Evolutionary conservation across 73 alveolate species (phyloP).

Genomic region (Symbiodinium pilosum): DNA sequence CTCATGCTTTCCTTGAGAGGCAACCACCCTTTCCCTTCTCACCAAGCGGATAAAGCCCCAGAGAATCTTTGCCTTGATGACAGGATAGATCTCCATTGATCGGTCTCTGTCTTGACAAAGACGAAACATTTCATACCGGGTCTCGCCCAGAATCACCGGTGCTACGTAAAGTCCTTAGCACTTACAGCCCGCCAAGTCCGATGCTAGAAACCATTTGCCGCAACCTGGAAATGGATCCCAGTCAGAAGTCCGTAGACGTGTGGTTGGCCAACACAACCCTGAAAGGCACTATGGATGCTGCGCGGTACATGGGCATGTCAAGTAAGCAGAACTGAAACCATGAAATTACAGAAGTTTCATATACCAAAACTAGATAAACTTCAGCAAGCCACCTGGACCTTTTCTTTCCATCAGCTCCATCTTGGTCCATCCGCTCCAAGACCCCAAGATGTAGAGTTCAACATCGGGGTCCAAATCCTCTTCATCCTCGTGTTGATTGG

Average conservation of each 20-base stretch:
- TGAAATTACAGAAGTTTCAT: neutral
- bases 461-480: neutral
- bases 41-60: neutral
- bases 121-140: conserved; percentile 79
- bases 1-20: neutral
- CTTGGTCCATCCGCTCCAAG: conserved; percentile 94
- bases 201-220: too few species aligned
- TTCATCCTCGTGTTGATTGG: neutral
- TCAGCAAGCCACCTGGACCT: neutral
- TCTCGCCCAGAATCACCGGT: conserved; percentile 67
- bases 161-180: conserved; percentile 41
- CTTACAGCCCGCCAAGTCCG: too few species aligned
- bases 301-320: too few species aligned
- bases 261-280: too few species aligned
- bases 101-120: conserved; percentile 30
- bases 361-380: too few species aligned
- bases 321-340: neutral
- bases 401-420: conserved; percentile 78
- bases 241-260: too few species aligned
- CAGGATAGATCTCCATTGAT: conserved; percentile 66
- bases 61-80: conserved; percentile 24
- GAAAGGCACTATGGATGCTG: too few species aligned
- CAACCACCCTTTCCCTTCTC: neutral
- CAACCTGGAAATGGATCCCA: too few species aligned
- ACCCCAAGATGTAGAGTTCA: conserved; percentile 48